Base-by-base conservation (phyloP, 176 grass and related monocot species). In the Raddia distichophylla region DNA sequence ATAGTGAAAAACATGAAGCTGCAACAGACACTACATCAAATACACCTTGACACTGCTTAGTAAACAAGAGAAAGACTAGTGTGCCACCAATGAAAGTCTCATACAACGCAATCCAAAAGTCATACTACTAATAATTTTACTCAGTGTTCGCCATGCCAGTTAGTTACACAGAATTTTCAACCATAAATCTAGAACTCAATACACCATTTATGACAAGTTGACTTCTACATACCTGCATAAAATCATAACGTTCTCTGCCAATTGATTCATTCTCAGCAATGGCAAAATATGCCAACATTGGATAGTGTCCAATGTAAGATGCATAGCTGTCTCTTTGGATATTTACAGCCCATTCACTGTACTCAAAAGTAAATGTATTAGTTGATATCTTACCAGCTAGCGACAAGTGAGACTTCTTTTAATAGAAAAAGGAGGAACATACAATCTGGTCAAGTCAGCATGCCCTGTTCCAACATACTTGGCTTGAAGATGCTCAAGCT, bases 311-410 rank as follows among this genome's bases (percentile, higher is more conserved):
- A 57, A 97, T 93, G 74, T 93, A 97, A 42, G 95, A 97, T 69
- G 95, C 90, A 79, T 97, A 94, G 65, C 95, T 94, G 67, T 97
- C 95, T 35, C 95, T 87, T 71, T 94, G 92, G 54, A 93, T 97
- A 27, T 97, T 97, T 51, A 97, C 90, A 33, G 95, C 95, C 95
- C 95, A 97, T 89, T 97, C 95, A 97, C 95, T 97, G 83, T n/a
- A 87, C 51, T 60, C 49, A 43, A 81, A 60, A 60, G 16, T 50
- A 46, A 61, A 73, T 73, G 71, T 53, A 78, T 65, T 40, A 0
- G 43, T 11, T 68, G 18, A 60, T 18, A n/a, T 71, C 49, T 56
- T 62, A 13, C 6, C 56, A 48, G 43, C 47, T 10, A 49, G 9
- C 14, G 48, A 9, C 51, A 19, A 68, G 15, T 60, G 10, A 22